Conservation (phyloP, 139 green algal species). For the Coelastrella sp. region DNA sequence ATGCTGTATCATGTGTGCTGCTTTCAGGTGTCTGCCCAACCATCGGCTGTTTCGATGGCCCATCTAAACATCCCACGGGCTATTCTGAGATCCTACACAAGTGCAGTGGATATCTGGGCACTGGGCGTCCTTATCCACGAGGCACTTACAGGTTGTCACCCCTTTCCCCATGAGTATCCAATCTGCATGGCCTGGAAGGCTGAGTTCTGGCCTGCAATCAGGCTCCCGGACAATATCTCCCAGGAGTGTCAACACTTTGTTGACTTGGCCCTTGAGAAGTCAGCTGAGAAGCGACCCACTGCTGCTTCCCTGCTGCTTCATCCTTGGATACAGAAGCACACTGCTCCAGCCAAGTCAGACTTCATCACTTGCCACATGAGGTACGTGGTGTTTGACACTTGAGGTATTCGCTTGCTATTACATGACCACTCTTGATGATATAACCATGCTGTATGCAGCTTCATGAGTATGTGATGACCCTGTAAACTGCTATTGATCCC, state of each 20-base stretch:
- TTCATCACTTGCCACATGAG: background rate
- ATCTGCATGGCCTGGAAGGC: conserved; percentile 10
- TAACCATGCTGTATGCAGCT: background rate
- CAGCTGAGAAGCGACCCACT: background rate
- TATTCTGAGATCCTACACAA: background rate
- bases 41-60: background rate
- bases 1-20: background rate
- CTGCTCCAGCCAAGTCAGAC: background rate
- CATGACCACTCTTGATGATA: background rate
- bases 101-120: conserved; percentile 81
- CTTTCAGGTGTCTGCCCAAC: conserved; percentile 9
- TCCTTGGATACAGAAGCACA: conserved; percentile 27
- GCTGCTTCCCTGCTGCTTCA: conserved; percentile 29
- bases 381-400: too few relatives aligned
- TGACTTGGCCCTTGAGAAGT: conserved; percentile 4
- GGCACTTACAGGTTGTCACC: conserved; percentile 63
- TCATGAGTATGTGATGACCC: background rate
- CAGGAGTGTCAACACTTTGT: conserved; percentile 14
- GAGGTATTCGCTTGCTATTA: background rate
- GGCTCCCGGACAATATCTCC: background rate
- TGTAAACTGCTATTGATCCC: background rate
- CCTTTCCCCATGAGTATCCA: conserved; percentile 8
- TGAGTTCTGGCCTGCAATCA: background rate
- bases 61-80: conserved; percentile 6
- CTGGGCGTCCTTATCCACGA: conserved; percentile 91